These are phyloP conservation scores for Podospora sp. DNA, from an alignment of 495 filamentous ascomycete genomes.

Conservation along the genomic window DNA sequence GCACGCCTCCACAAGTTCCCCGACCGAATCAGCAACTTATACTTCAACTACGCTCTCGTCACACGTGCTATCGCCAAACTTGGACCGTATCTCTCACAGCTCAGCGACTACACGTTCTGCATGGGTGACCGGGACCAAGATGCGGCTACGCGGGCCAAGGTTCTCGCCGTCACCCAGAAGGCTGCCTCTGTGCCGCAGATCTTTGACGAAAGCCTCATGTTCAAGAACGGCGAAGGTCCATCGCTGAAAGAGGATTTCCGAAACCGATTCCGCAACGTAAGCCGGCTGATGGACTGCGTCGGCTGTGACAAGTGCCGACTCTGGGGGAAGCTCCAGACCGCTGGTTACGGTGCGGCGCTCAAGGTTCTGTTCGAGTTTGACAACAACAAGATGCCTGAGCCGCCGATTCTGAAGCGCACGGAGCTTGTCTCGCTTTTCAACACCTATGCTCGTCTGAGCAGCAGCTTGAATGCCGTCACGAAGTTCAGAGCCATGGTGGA, in stretches of 20 bases:
- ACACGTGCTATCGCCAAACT: conserved; percentile 89
- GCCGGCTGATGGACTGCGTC: conserved; percentile 96
- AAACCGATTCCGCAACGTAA: conserved; percentile 95
- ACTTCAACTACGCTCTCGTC: conserved; percentile 97
- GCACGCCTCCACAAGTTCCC: conserved; percentile 78
- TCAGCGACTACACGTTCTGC: conserved; percentile 78
- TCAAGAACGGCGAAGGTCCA: conserved; percentile 69
- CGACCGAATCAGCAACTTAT: conserved; percentile 93
- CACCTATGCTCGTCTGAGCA: conserved; percentile 82
- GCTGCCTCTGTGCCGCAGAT: conserved; percentile 69
- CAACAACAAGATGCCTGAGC: conserved; percentile 66
- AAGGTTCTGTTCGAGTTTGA: conserved; percentile 97
- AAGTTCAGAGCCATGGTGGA: conserved; percentile 74
- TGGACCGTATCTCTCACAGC: conserved; percentile 69
- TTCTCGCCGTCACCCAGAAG: conserved; percentile 70
- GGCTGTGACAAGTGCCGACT: conserved; percentile 98
- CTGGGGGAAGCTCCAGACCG: conserved; percentile 97
- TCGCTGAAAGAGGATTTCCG: conserved; percentile 94
- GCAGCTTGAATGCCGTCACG: conserved; percentile 72
- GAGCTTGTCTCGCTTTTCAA: conserved; percentile 94
- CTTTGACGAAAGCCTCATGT: conserved; percentile 95
- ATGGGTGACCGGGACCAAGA: conserved; percentile 82
- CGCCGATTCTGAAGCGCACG: conserved; percentile 78
- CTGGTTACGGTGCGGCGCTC: conserved; percentile 90
- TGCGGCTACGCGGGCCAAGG: conserved; percentile 72